Base-by-base conservation (phyloP, 2,329 filamentous ascomycete species). In the Phialophora macrospora region DNA sequence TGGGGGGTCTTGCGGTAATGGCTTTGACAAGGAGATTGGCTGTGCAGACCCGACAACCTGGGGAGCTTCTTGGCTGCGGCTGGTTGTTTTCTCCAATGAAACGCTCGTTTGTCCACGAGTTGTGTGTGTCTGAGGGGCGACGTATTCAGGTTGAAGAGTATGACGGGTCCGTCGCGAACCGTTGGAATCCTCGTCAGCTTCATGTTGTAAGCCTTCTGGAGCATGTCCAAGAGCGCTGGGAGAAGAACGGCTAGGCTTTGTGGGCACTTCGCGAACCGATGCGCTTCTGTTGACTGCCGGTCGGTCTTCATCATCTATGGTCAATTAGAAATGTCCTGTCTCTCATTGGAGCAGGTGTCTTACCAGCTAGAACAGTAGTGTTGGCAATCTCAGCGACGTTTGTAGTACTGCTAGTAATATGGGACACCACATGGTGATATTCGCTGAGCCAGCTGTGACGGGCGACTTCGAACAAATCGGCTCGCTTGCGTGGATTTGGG, bases 361-460 rank as follows among this genome's bases (percentile, higher is more conserved):
- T 81, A 87, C 85, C 71, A 71, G 81, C 77, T 24, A 87, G 82
- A 9, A 91, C 85, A 0, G 91, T 90, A 1, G 91, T 88, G 72
- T 92, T 91, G 71, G 92, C 88, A 72, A 96, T 93, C 73, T 98
- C 93, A 57, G 86, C 88, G 11, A 92, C 88, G 60, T 90, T 92
- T 8, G 94, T 97, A 4, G 93, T 96, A 75, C 90, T 94, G 79
- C 95, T 98, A 24, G 95, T 98, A 75, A 99, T 97, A 77, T 97
- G 93, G 74, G 93, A 92, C 56, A 99, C 94, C 56, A 98, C 90
- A 75, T 96, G 92, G n/a, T 93, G 90, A 76, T 95, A 99, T 76
- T 98, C 95, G 80, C 91, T 96, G 71, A 99, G 81, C 95, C 95
- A 99, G 80, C 95, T 99, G 79, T 99, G 95, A 60, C 95, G 88